phyloP scores from a whole-genome alignment of 805 yeast species.

The Nakazawaea siamensis region DNA sequence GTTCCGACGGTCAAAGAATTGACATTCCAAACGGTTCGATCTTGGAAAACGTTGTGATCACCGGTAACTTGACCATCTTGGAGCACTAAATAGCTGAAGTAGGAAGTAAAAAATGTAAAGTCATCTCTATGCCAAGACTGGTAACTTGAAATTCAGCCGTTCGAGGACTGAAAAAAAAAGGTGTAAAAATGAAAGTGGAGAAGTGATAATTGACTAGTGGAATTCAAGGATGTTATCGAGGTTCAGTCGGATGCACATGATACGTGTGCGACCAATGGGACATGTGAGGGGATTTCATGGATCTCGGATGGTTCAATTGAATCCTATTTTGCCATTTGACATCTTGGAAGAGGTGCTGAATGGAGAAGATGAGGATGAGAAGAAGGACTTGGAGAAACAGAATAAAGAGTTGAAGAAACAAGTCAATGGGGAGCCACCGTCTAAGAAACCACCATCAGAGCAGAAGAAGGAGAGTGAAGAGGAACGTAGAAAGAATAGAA shows the following conservation, averaged over 20 bases:
- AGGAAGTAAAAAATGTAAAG: too few relatives aligned
- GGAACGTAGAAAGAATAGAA: slow-evolving; percentile 7
- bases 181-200: too few relatives aligned
- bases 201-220: too few relatives aligned
- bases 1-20: slow-evolving; percentile 93
- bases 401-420: slow-evolving; percentile 20
- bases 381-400: slow-evolving; percentile 22
- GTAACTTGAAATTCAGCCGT: too few relatives aligned
- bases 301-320: slow-evolving; percentile 14
- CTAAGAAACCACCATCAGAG: slow-evolving; percentile 6
- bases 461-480: slow-evolving; percentile 1
- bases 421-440: slow-evolving; percentile 11
- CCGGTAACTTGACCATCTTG: slow-evolving; percentile 91
- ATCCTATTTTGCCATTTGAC: slow-evolving; percentile 34
- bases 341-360: slow-evolving; percentile 27
- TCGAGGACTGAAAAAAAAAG: too few relatives aligned
- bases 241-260: too few relatives aligned
- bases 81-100: slow-evolving; percentile 70
- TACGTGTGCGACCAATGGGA: too few relatives aligned
- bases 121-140: too few relatives aligned
- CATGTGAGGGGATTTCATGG: too few relatives aligned
- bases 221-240: too few relatives aligned
- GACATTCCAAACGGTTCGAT: slow-evolving; percentile 96
- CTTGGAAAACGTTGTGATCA: slow-evolving; percentile 92
- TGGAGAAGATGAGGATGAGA: slow-evolving; percentile 24